phyloP scores from a whole-genome alignment of 2,329 filamentous ascomycete genomes.

The Samsoniella hepiali region DNA sequence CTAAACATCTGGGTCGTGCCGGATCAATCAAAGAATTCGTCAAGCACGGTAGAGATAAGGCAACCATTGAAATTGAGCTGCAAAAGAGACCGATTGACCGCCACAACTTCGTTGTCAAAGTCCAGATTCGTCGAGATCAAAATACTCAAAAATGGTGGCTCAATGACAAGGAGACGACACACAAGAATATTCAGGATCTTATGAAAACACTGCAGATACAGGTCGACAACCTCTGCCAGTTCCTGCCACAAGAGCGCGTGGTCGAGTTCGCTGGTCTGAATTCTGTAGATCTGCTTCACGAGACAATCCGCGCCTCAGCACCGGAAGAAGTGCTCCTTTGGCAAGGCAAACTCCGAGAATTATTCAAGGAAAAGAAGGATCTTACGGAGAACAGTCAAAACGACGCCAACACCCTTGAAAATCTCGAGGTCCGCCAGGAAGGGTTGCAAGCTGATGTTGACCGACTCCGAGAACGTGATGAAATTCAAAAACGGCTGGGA shows the following conservation, averaged over 20 bases:
- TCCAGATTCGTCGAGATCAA: conserved; percentile 76
- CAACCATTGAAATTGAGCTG: conserved; percentile 87
- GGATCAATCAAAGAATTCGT: conserved; percentile 86
- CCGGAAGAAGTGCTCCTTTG: conserved; percentile 73
- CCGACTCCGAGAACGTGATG: conserved; percentile 70
- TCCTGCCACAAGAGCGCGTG: conserved; percentile 92
- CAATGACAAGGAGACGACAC: conserved; percentile 61
- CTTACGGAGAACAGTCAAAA: conserved; percentile 55
- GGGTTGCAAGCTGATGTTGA: conserved; percentile 79
- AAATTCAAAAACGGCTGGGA: conserved; percentile 61
- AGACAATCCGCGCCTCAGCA: conserved; percentile 86
- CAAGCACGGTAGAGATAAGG: conserved; percentile 77
- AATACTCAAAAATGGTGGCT: conserved; percentile 78
- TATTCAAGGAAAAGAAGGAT: conserved; percentile 66
- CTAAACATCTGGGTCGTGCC: conserved; percentile 79
- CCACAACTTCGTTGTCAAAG: conserved; percentile 69
- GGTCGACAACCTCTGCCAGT: conserved; percentile 96
- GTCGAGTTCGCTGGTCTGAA: conserved; percentile 86
- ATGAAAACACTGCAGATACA: conserved; percentile 78
- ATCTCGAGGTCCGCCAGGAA: conserved; percentile 69
- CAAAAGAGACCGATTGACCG: conserved; percentile 58
- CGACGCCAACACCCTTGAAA: conserved; percentile 61
- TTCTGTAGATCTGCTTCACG: conserved; percentile 75
- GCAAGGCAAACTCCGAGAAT: conserved; percentile 70
- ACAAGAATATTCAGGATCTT: conserved; percentile 64